Base-by-base conservation (phyloP, 2,329 filamentous ascomycete species). In the Fusarium armeniacum region DNA sequence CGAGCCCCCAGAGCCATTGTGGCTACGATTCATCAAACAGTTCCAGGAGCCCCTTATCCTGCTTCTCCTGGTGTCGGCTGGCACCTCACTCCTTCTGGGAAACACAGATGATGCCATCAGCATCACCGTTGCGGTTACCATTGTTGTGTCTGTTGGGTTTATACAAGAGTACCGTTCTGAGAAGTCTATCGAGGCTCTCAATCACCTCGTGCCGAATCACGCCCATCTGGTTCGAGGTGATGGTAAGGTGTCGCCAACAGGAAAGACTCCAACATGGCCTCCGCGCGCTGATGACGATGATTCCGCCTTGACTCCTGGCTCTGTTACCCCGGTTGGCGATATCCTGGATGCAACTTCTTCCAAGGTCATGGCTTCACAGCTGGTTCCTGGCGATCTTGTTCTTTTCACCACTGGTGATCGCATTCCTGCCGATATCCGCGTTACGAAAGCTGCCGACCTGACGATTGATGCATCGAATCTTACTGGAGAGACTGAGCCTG, bases 111-210 rank as follows among this genome's bases (percentile, higher is more conserved):
- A 99, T 82, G 95, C 95, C 8, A 83, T 99, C 74, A 98, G 95
- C 80, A 99, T 99, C 76, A 92, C 95, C 0, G 90, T 97, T 33
- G 96, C 96, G 3, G 96, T 99, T 24, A 97, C 94, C 28, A 99
- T 99, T 73, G 96, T 99, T 8, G 94, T 99, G 26, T 92, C 91
- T 0, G 96, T 99, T 43, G 96, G 95, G 3, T 99, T 99, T 74
- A 89, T 98, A 54, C 96, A 99, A 78, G 96, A 99, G 81, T 99
- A 99, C 79, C 87, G 96, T 62, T 98, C 96, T 10, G 96, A 99
- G 78, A 97, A 99, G 81, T 98, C 95, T 4, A 89, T 99, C 71
- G 96, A 99, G 80, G 96, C 96, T 22, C 84, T 99, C 72, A 98
- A 92, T 76, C 93, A 96, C 74, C 84, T 99, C 28, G 95, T 99